phyloP scores from a whole-genome alignment of 108 stramenopile genomes.

The Pseudonitzschia pungens region DNA sequence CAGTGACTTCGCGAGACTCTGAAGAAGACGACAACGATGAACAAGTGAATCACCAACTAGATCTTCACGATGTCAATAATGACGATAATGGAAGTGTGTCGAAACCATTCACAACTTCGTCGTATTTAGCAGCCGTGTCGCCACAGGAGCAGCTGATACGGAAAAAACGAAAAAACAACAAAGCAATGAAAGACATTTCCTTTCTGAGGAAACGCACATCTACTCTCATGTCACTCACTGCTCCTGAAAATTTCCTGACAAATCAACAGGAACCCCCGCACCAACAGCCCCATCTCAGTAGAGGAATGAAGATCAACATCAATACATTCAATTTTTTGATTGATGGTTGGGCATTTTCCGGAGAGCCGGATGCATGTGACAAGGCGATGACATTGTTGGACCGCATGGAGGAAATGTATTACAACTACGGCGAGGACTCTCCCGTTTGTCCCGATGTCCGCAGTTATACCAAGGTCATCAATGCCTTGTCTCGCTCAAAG shows the following conservation, averaged over 20 bases:
- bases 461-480: conserved; percentile 72
- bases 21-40: background rate
- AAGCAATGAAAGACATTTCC: conserved; percentile 49
- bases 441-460: conserved; percentile 53
- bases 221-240: conserved; percentile 34
- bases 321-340: conserved; percentile 71
- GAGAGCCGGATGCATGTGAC: conserved; percentile 47
- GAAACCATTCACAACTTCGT: conserved; percentile 10
- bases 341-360: conserved; percentile 64
- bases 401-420: conserved; percentile 56
- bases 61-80: conserved; percentile 2
- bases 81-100: background rate
- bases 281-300: background rate
- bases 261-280: background rate
- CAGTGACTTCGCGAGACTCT: background rate
- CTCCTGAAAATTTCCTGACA: background rate
- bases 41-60: conserved; percentile 9
- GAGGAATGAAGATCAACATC: conserved; percentile 52
- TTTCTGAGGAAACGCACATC: conserved; percentile 65
- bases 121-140: conserved; percentile 11
- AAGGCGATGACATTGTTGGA: conserved; percentile 49
- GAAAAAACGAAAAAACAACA: conserved; percentile 36
- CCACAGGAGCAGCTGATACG: background rate
- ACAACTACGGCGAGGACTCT: background rate
- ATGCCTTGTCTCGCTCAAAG: conserved; percentile 56